Evolutionary conservation across 2,329 filamentous ascomycete species (phyloP), one percentile per base, ranked within the genome.

Genomic region (Neophaeococcomyces mojaviensis): DNA sequence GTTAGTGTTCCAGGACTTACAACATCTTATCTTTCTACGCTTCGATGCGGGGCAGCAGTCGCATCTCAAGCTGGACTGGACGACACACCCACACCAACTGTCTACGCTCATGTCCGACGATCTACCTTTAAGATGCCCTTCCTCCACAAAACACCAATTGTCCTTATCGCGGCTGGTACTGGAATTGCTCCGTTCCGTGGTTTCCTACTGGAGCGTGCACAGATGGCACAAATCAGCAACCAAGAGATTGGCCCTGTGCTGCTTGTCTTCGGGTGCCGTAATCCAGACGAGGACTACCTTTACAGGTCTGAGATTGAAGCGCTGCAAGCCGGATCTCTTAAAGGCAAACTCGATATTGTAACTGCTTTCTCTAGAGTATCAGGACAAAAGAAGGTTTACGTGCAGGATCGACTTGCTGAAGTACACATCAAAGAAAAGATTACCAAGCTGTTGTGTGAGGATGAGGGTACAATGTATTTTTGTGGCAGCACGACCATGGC

Each of bases 391-490:
- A 51, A 54, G 12, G 46, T 39, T 19, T 70, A 69, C 46, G 67
- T 70, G 16, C 67, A 69, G 47, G 64, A 69, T 47, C 55, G 64
- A 2, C 59, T 68, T 15, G 49, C 47, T 0, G 44, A 43, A 28
- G 2, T 16, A n/a, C 59, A 66, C 49, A 31, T 58, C 4, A 54
- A 57, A 3, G 46, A 48, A 0, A 57, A 61, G 10, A 57, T 68
- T 3, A 49, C 64, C 5, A 58, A 55, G 33, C 47, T 69, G 47
- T 49, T 70, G 20, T 38, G 36, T 13, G 60, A 65, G 9, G 54
- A 64, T 13, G 62, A 66, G 5, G 66, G 61, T 4, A 68, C 61
- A 33, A 56, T 69, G 48, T 69, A 69, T 52, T 61, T 68, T 37
- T 69, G 67, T 49, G 68, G 64, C 13, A 46, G 48, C n/a, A 47